Percentiles rank a stretch among this genome's conserved stretches.
phyloP scores from a whole-genome alignment of 805 yeast genomes.

The Yarrowia keelungensis region DNA sequence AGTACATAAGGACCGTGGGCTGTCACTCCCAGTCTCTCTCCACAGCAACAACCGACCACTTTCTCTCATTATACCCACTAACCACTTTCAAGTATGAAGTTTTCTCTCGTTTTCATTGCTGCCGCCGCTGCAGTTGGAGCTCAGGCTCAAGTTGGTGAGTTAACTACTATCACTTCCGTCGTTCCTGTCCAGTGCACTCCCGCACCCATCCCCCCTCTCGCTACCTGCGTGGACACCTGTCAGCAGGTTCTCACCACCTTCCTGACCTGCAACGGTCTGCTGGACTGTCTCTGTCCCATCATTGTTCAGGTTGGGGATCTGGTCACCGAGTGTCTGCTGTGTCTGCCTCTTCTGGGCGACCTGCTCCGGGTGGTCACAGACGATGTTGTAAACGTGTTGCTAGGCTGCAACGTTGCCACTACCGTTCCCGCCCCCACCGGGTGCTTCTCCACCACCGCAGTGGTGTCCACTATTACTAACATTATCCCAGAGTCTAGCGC shows the following conservation, averaged over 20 bases:
- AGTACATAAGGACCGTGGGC: neutral
- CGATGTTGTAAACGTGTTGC: neutral
- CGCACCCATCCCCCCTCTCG: neutral
- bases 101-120: slow-evolving; percentile 31
- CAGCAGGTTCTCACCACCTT: slow-evolving; percentile 3
- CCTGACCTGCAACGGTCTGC: slow-evolving; percentile 5
- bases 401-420: slow-evolving; percentile 11
- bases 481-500: neutral
- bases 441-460: slow-evolving; percentile 9
- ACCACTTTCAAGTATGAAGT: slow-evolving; percentile 9
- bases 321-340: slow-evolving; percentile 27
- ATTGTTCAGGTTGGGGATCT: slow-evolving; percentile 1
- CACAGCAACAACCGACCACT: slow-evolving; percentile 14
- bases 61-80: neutral
- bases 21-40: neutral
- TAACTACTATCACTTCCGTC: slow-evolving; percentile 2
- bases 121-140: slow-evolving; percentile 30
- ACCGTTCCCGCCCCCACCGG: neutral
- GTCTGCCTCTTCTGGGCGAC: slow-evolving; percentile 8
- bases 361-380: neutral
- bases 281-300: slow-evolving; percentile 16
- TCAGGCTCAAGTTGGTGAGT: slow-evolving; percentile 27
- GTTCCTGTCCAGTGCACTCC: neutral
- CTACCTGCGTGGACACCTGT: neutral
- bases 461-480: neutral